phyloP scores from a whole-genome alignment of 2,329 filamentous ascomycete species.

The Fusarium subtropicale region DNA sequence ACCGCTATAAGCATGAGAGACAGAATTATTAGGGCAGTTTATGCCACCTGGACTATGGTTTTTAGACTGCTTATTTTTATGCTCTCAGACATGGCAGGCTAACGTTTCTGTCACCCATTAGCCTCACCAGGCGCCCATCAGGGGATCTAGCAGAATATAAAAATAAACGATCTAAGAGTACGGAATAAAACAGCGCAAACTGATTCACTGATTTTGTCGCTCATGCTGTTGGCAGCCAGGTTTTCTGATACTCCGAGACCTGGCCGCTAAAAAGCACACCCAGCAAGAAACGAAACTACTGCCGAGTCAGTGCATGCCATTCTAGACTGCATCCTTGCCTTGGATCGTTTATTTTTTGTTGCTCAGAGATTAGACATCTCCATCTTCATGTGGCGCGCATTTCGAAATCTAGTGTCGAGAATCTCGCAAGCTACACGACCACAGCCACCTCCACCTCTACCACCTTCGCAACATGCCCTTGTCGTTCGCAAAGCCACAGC shows the following conservation, averaged over 20 bases:
- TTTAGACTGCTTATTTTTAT: too few species aligned
- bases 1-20: too few species aligned
- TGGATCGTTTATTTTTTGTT: not conserved
- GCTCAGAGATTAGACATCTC: not conserved
- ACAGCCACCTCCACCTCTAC: not conserved
- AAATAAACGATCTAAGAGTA: not conserved
- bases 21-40: too few species aligned
- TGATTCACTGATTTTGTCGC: not conserved
- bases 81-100: too few species aligned
- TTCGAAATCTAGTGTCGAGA: not conserved
- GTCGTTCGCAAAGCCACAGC: slow-evolving; percentile 3
- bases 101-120: too few species aligned
- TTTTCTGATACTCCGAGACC: not conserved
- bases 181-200: not conserved
- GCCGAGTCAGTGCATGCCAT: not conserved
- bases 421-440: not conserved
- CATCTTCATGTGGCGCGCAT: slow-evolving; percentile 21
- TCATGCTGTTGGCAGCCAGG: not conserved
- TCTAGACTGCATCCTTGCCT: not conserved
- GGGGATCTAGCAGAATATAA: not conserved
- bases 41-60: too few species aligned
- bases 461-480: slow-evolving; percentile 26
- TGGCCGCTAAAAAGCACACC: not conserved
- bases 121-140: slow-evolving; percentile 20
- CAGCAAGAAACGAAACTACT: not conserved